Conservation (phyloP, 2,329 filamentous ascomycete genomes). For the Alternaria hordeiaustralica region DNA sequence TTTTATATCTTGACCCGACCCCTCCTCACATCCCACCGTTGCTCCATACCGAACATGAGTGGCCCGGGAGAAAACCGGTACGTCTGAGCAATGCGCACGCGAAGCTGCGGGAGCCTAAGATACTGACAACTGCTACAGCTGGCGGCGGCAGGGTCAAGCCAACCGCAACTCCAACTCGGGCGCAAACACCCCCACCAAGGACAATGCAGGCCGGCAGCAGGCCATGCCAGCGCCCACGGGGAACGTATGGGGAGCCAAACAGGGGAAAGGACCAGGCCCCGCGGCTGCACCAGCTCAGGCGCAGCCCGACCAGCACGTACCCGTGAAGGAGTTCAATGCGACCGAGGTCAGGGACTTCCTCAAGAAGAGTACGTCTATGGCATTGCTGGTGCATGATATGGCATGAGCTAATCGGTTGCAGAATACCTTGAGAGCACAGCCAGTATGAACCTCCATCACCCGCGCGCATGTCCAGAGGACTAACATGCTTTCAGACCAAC, state of each 20-base stretch:
- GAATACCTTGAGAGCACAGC: slow-evolving; percentile 40
- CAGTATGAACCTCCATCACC: slow-evolving; percentile 24
- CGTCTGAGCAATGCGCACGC: not conserved
- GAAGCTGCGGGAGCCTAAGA: not conserved
- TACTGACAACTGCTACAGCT: slow-evolving; percentile 36
- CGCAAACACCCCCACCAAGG: slow-evolving; percentile 43
- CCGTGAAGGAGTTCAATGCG: slow-evolving; percentile 53
- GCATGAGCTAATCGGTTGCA: slow-evolving; percentile 27
- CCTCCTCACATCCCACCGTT: slow-evolving; percentile 34
- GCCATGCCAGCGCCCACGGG: slow-evolving; percentile 37
- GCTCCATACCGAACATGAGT: slow-evolving; percentile 43
- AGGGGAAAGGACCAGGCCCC: slow-evolving; percentile 34
- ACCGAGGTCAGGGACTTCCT: slow-evolving; percentile 52
- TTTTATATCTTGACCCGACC: slow-evolving; percentile 41
- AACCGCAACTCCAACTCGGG: slow-evolving; percentile 40
- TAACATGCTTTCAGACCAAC: slow-evolving; percentile 36
- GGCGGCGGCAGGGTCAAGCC: slow-evolving; percentile 44
- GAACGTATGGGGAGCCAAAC: slow-evolving; percentile 46
- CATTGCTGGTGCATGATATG: not conserved
- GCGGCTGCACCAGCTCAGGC: slow-evolving; percentile 22
- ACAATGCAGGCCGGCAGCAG: slow-evolving; percentile 41
- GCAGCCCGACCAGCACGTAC: slow-evolving; percentile 41
- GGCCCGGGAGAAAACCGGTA: slow-evolving; percentile 49
- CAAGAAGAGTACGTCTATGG: slow-evolving; percentile 45
- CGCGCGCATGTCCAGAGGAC: slow-evolving; percentile 10